A percentile compares a stretch with the other conserved stretches of the same genome.
Evolutionary conservation across 306 rosid species (phyloP).

Genomic region (Calophaca sinica): DNA sequence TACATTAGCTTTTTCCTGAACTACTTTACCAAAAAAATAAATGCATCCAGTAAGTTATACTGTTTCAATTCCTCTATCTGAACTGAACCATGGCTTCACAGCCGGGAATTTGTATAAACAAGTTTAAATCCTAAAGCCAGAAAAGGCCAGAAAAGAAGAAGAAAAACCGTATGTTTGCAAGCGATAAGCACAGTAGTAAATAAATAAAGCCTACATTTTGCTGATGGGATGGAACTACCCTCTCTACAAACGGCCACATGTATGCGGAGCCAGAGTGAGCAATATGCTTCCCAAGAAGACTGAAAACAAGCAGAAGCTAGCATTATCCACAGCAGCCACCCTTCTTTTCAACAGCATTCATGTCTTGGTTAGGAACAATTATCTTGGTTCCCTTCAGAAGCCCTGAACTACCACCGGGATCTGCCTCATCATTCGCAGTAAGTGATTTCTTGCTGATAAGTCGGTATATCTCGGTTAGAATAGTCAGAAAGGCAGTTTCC

Average conservation of each 20-base stretch:
- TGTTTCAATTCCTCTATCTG: slow-evolving; percentile 36
- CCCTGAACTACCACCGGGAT: slow-evolving; percentile 59
- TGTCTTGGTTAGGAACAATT: slow-evolving; percentile 63
- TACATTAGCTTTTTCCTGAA: background rate
- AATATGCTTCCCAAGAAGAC: slow-evolving; percentile 29
- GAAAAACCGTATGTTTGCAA: slow-evolving; percentile 20
- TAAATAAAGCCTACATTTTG: slow-evolving; percentile 42
- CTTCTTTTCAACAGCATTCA: slow-evolving; percentile 32
- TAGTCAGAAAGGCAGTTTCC: slow-evolving; percentile 81
- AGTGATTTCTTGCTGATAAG: slow-evolving; percentile 77
- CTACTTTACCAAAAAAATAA: slow-evolving; percentile 11
- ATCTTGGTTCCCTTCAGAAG: slow-evolving; percentile 77
- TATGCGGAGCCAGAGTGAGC: slow-evolving; percentile 27
- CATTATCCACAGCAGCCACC: slow-evolving; percentile 69
- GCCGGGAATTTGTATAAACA: slow-evolving; percentile 46
- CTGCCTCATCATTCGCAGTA: slow-evolving; percentile 59
- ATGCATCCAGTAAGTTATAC: slow-evolving; percentile 21
- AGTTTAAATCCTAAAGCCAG: slow-evolving; percentile 45
- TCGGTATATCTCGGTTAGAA: slow-evolving; percentile 77
- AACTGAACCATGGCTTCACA: slow-evolving; percentile 41
- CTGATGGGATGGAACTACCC: slow-evolving; percentile 35
- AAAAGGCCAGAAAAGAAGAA: background rate
- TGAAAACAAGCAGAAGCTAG: slow-evolving; percentile 21
- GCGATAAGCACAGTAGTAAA: slow-evolving; percentile 40
- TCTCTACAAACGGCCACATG: slow-evolving; percentile 40